phyloP scores from a whole-genome alignment of 495 filamentous ascomycete genomes.

The Neurospora sp. region DNA sequence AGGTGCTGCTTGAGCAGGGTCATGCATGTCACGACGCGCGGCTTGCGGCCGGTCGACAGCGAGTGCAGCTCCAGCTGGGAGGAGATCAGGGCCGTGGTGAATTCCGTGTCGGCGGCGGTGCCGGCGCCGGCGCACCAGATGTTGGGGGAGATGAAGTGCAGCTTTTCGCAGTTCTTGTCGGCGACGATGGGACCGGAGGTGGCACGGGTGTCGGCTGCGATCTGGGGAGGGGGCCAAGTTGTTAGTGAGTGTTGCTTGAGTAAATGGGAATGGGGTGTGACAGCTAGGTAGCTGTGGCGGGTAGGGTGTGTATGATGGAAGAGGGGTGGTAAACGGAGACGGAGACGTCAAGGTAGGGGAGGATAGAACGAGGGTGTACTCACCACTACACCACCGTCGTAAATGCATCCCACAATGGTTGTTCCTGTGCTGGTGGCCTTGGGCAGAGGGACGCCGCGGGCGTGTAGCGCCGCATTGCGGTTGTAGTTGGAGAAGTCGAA shows the following conservation, averaged over 20 bases:
- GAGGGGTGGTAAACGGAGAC: too few species aligned
- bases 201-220: constrained; percentile 95
- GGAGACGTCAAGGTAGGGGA: too few species aligned
- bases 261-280: too few species aligned
- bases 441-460: constrained; percentile 82
- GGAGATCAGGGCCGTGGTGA: constrained; percentile 96
- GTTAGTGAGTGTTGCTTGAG: not conserved
- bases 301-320: too few species aligned
- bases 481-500: constrained; percentile 99
- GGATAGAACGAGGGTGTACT: constrained; percentile 20
- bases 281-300: too few species aligned
- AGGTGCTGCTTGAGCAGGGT: constrained; percentile 99
- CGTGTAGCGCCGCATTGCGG: constrained; percentile 91
- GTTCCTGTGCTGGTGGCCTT: constrained; percentile 99
- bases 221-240: constrained; percentile 38
- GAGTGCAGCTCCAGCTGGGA: constrained; percentile 96
- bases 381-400: constrained; percentile 90
- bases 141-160: constrained; percentile 96
- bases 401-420: constrained; percentile 97
- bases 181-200: constrained; percentile 97
- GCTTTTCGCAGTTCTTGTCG: constrained; percentile 99
- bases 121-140: constrained; percentile 99
- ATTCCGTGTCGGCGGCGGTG: constrained; percentile 97
- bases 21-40: constrained; percentile 98
- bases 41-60: constrained; percentile 88